A percentile compares a stretch with the other conserved stretches of the same genome.
phyloP scores from a whole-genome alignment of 352 stramenopile species.

The Albugo candida region DNA sequence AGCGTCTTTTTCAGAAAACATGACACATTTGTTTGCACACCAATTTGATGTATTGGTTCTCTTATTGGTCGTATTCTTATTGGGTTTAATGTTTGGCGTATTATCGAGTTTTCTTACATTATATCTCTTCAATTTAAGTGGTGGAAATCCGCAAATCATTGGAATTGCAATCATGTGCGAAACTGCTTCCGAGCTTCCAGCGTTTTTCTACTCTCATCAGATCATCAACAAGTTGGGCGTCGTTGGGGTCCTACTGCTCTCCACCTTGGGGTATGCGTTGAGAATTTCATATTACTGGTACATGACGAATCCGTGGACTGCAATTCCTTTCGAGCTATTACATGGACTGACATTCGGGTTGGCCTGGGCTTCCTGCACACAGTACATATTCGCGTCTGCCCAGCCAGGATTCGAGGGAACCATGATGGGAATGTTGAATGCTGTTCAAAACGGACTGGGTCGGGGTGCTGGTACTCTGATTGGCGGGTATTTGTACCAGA shows the following conservation, averaged over 20 bases:
- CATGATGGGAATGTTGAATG: conserved; percentile 59
- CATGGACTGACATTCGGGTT: conserved; percentile 58
- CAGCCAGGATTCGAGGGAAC: conserved; percentile 40
- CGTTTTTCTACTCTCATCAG: conserved; percentile 58
- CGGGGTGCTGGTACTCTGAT: conserved; percentile 46
- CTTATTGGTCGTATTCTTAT: conserved; percentile 52
- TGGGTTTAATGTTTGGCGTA: conserved; percentile 64
- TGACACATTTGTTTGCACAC: conserved; percentile 17
- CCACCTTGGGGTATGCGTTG: conserved; percentile 40
- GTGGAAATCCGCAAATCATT: conserved; percentile 48
- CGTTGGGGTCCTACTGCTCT: conserved; percentile 50
- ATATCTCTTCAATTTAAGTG: conserved; percentile 65
- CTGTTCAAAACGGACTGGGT: conserved; percentile 48
- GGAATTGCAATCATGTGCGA: conserved; percentile 64
- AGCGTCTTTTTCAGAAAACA: conserved; percentile 25
- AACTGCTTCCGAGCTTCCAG: conserved; percentile 55
- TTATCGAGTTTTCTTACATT: conserved; percentile 69
- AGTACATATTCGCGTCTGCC: conserved; percentile 51
- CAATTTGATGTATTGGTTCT: conserved; percentile 45
- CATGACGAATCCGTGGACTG: conserved; percentile 61
- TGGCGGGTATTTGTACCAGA: conserved; percentile 56
- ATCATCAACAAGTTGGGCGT: conserved; percentile 53
- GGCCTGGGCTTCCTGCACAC: conserved; percentile 46
- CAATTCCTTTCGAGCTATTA: conserved; percentile 64
- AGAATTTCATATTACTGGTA: conserved; percentile 51